phyloP scores from a whole-genome alignment of 192 early-diverging fungal species.

The Geranomyces michiganensis region DNA sequence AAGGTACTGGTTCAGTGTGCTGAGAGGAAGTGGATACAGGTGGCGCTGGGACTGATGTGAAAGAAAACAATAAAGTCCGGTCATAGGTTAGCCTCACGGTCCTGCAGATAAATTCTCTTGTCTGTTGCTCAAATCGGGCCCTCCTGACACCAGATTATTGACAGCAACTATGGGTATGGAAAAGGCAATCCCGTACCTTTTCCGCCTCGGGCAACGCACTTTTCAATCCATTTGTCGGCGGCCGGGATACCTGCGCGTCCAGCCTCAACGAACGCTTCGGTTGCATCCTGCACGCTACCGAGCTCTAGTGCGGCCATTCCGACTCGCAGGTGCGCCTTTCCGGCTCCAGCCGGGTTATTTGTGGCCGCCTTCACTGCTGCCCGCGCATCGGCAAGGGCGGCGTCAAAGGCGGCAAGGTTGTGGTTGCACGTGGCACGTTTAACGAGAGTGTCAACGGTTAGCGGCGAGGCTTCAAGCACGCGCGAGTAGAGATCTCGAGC shows the following conservation, averaged over 20 bases:
- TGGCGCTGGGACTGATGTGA: slow-evolving; percentile 26
- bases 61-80: too few relatives aligned
- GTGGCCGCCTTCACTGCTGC: slow-evolving; percentile 48
- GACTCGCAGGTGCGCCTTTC: slow-evolving; percentile 73
- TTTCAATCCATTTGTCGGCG: slow-evolving; percentile 29
- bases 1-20: background rate
- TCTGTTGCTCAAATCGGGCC: too few relatives aligned
- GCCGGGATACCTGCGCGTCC: slow-evolving; percentile 17
- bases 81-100: too few relatives aligned
- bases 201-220: slow-evolving; percentile 7
- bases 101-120: too few relatives aligned
- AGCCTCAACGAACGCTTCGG: slow-evolving; percentile 51
- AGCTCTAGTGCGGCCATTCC: slow-evolving; percentile 33
- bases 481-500: slow-evolving; percentile 71
- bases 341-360: slow-evolving; percentile 54
- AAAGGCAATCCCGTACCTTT: slow-evolving; percentile 2
- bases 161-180: background rate
- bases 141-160: background rate
- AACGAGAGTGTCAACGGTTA: slow-evolving; percentile 67
- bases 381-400: slow-evolving; percentile 68
- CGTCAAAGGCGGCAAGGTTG: slow-evolving; percentile 63
- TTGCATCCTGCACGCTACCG: slow-evolving; percentile 52
- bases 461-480: slow-evolving; percentile 65
- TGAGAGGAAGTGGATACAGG: background rate
- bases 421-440: slow-evolving; percentile 66